Evolutionary conservation across 164 flowering plant genomes (phyloP).

Genomic region (Vitis labrusca): DNA sequence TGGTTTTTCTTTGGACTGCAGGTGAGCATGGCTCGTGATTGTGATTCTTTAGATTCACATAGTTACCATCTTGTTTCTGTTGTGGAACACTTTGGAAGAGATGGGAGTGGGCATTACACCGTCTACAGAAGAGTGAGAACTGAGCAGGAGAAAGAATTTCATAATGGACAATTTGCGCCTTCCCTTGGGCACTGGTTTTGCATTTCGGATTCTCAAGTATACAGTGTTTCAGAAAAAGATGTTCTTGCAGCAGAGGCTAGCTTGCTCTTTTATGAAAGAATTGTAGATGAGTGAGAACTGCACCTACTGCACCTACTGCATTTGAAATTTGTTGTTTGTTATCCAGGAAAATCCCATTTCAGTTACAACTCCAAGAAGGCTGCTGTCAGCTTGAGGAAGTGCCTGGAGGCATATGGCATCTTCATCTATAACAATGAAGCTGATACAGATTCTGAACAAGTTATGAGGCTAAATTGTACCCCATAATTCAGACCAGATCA

Average conservation of each 20-base stretch:
- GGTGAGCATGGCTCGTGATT: slow-evolving; percentile 14
- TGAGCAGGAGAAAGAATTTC: slow-evolving; percentile 19
- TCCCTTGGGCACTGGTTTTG: slow-evolving; percentile 55
- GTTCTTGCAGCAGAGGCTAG: slow-evolving; percentile 87
- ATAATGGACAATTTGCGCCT: slow-evolving; percentile 14
- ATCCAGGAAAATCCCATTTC: not conserved
- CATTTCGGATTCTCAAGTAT: slow-evolving; percentile 73
- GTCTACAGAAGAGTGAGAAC: slow-evolving; percentile 62
- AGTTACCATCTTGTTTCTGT: slow-evolving; percentile 76
- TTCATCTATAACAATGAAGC: no score
- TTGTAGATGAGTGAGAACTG: slow-evolving; percentile 19
- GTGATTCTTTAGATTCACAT: slow-evolving; percentile 19
- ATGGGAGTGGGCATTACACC: slow-evolving; percentile 89
- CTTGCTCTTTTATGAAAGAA: slow-evolving; percentile 82
- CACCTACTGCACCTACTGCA: not conserved
- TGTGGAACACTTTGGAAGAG: slow-evolving; percentile 81
- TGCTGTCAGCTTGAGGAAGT: no score
- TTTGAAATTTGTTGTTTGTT: not conserved
- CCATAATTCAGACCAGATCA: no score
- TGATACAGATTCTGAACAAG: no score
- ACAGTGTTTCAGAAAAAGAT: slow-evolving; percentile 48
- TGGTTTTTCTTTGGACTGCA: slow-evolving; percentile 21
- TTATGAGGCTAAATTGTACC: no score
- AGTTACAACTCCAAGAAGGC: no score
- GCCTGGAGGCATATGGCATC: no score